These are phyloP conservation scores for Deinandra increscens DNA, from an alignment of 129 eudicot species.

Conservation along the genomic window DNA sequence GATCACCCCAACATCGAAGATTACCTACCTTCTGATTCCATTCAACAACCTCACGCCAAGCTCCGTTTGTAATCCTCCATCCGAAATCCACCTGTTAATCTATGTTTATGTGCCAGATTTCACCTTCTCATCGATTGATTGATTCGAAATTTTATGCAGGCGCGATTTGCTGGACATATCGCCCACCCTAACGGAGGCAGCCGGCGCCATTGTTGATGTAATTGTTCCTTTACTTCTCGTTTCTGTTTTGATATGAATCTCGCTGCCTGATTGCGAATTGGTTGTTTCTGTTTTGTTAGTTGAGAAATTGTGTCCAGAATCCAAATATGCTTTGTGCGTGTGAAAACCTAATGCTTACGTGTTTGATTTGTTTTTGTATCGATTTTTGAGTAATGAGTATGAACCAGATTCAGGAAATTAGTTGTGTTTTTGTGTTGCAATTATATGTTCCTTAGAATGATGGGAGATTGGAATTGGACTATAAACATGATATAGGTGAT, in stretches of 20 bases:
- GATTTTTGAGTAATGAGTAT: background rate
- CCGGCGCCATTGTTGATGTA: slow-evolving; percentile 92
- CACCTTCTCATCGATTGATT: background rate
- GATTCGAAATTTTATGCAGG: slow-evolving; percentile 28
- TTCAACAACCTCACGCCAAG: slow-evolving; percentile 61
- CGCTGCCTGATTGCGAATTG: background rate
- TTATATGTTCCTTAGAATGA: background rate
- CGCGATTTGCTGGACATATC: slow-evolving; percentile 83
- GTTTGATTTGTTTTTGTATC: background rate
- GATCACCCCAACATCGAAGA: slow-evolving; percentile 87
- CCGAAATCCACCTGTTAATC: background rate
- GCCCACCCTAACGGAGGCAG: slow-evolving; percentile 76
- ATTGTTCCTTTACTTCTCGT: background rate
- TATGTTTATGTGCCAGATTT: background rate
- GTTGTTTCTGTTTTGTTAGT: background rate
- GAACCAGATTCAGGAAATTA: background rate
- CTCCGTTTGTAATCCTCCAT: slow-evolving; percentile 48
- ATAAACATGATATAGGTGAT: background rate
- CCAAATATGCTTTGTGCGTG: background rate
- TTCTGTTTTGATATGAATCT: background rate
- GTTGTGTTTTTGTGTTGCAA: background rate
- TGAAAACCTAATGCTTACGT: background rate
- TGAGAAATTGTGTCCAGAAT: background rate
- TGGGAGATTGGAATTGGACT: background rate
- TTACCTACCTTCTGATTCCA: slow-evolving; percentile 64